These are phyloP conservation scores for Serendipita vermifera DNA, from an alignment of 768 basidiomycete species.

Conservation along the genomic window DNA sequence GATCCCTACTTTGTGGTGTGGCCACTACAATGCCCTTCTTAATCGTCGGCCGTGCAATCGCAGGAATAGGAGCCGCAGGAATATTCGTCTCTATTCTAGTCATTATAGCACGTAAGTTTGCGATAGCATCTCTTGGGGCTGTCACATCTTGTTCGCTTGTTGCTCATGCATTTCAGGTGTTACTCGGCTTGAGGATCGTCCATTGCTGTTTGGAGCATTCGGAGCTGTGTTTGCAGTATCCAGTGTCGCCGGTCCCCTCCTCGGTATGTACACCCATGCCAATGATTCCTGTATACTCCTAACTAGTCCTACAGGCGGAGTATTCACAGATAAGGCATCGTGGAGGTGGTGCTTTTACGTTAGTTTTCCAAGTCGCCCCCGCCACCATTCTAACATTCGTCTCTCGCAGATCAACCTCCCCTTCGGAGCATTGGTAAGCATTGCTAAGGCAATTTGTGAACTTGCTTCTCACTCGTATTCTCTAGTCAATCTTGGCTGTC, in stretches of 20 bases:
- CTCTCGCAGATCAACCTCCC: slow-evolving; percentile 15
- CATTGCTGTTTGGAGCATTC: slow-evolving; percentile 29
- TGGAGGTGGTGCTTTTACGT: slow-evolving; percentile 30
- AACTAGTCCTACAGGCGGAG: too few species aligned
- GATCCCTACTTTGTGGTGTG: slow-evolving; percentile 21
- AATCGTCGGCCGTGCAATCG: slow-evolving; percentile 35
- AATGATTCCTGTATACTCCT: slow-evolving; percentile 25
- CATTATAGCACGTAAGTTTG: too few species aligned
- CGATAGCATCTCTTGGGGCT: too few species aligned
- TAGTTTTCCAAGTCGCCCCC: slow-evolving; percentile 11
- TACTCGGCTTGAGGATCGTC: slow-evolving; percentile 22
- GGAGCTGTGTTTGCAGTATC: slow-evolving; percentile 28
- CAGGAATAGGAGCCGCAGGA: slow-evolving; percentile 32
- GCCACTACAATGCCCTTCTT: slow-evolving; percentile 21
- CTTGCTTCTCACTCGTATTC: not conserved
- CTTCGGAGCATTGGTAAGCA: slow-evolving; percentile 9
- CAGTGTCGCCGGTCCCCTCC: slow-evolving; percentile 6
- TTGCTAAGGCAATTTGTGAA: not conserved
- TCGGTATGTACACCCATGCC: slow-evolving; percentile 22
- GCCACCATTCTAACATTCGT: slow-evolving; percentile 22
- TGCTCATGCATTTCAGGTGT: slow-evolving; percentile 14
- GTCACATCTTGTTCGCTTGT: too few species aligned
- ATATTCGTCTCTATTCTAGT: slow-evolving; percentile 20
- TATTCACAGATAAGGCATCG: slow-evolving; percentile 22
- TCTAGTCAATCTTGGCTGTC: slow-evolving; percentile 22